Evolutionary conservation across 1,139 yeast genomes (phyloP), one percentile per base, ranked within the genome.

Genomic region (Schwanniomyces etchellsii): DNA sequence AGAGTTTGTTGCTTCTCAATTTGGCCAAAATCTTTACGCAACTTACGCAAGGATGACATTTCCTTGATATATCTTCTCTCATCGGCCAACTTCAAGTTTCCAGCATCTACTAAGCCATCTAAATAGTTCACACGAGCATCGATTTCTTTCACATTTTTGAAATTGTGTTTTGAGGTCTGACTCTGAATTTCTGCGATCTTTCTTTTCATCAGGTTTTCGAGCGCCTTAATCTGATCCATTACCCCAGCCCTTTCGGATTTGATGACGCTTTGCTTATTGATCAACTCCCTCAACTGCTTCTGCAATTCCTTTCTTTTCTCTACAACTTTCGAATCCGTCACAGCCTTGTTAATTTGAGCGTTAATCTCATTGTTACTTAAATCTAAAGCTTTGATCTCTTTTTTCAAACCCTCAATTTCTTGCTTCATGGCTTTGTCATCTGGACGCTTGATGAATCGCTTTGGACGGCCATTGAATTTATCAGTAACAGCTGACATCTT

Each of bases 31-130:
- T 81, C 93, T 60, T 82, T 83, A 54, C 80, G 77, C 52, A 82
- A 66, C 63, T 85, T 86, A 60, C 93, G 81, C 57, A 91, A 74
- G 32, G 80, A 63, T 34, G 88, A 74, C 70, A 88, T 84, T 62
- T 91, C 97, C 63, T 83, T 83, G 46, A 93, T 77, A 45, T 70
- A 64, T 55, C 80, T 74, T 67, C 88, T 82, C 70, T 93, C 99
- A 42, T 91, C 96, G 33, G 89, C 97, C 52, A 93, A 76, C 50
- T 86, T 77, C 57, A 93, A 69, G 32, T 71, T 65, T 38, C 98
- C 98, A 32, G 84, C 64, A 38, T 84, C 88, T 41, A 91, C 81
- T 44, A 74, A 69, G 29, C 69, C 70, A 55, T 91, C 96, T 49
- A 88, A 74, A 52, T 70, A 66, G 42, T 61, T 58, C 56, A 89